Evolutionary conservation across 148 eudicot species (phyloP).

Genomic region (Arctostaphylos glauca): DNA sequence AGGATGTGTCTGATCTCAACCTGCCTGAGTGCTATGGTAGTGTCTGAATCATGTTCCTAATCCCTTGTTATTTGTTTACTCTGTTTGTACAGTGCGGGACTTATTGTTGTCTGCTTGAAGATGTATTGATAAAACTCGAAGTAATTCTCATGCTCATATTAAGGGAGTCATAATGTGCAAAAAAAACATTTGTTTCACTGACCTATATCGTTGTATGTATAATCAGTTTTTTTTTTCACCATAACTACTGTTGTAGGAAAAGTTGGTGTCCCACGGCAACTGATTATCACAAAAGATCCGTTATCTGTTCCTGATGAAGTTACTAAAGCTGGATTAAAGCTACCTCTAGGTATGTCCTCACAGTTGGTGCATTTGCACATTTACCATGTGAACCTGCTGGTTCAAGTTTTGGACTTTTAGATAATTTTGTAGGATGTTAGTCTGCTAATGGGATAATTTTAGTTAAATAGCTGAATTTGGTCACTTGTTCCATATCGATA

Average conservation of each 20-base stretch:
- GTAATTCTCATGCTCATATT: background rate
- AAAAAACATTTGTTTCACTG: background rate
- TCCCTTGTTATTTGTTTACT: background rate
- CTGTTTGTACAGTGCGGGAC: background rate
- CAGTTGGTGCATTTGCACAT: background rate
- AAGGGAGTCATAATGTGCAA: background rate
- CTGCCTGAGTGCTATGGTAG: constrained; percentile 56
- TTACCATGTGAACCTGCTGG: background rate
- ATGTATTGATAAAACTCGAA: background rate
- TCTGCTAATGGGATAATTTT: too few relatives aligned
- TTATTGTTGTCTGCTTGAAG: constrained; percentile 15
- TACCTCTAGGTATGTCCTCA: constrained; percentile 52
- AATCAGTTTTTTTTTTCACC: constrained; percentile 7
- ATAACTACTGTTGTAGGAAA: constrained; percentile 37
- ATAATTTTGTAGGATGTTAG: too few relatives aligned
- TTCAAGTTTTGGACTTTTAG: background rate
- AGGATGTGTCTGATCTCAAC: constrained; percentile 61
- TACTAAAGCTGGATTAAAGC: constrained; percentile 55
- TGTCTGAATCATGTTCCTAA: background rate
- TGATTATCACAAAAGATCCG: constrained; percentile 58
- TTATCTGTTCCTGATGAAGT: constrained; percentile 53
- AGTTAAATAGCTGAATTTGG: background rate
- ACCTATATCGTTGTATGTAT: background rate
- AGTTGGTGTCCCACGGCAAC: constrained; percentile 65
- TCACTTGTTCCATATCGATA: background rate